Percentiles rank a stretch among this genome's conserved stretches.
Conservation (phyloP, 148 eudicot genomes). For the Agrostemma githago region DNA sequence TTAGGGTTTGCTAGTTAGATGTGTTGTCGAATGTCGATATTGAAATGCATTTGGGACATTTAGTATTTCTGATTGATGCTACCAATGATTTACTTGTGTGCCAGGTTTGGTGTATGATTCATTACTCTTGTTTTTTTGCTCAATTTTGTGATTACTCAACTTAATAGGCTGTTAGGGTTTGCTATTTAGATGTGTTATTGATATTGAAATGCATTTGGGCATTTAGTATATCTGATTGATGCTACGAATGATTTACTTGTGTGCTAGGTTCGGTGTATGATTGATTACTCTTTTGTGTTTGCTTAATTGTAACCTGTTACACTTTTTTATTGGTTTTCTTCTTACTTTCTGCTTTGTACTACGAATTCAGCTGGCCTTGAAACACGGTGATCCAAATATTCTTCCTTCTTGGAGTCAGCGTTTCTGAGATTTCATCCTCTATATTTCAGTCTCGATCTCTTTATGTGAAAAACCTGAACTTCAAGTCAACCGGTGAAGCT, state of each 20-base stretch:
- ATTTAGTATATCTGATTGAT: no score
- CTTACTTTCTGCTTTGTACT: not conserved
- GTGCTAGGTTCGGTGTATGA: conserved; percentile 34
- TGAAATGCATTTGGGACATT: not conserved
- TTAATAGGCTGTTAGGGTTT: not conserved
- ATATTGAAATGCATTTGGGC: not conserved
- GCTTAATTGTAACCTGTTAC: no score
- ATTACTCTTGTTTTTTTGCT: not conserved
- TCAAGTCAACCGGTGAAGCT: conserved; percentile 68
- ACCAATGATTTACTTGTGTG: conserved; percentile 31
- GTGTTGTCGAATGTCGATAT: not conserved
- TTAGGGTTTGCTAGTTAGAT: not conserved
- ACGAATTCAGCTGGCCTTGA: conserved; percentile 58
- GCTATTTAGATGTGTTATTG: not conserved
- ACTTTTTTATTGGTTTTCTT: not conserved
- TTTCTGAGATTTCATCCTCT: conserved; percentile 23
- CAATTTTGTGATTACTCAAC: not conserved
- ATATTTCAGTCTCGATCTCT: conserved; percentile 77
- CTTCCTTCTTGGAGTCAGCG: conserved; percentile 90
- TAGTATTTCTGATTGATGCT: no score
- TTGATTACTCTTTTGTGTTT: no score
- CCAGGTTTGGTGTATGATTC: conserved; percentile 22
- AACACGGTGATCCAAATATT: conserved; percentile 71
- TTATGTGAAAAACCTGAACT: conserved; percentile 88
- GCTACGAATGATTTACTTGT: conserved; percentile 7